These are phyloP conservation scores for Candida lessepsii DNA, from an alignment of 805 yeast species.

Conservation along the genomic window DNA sequence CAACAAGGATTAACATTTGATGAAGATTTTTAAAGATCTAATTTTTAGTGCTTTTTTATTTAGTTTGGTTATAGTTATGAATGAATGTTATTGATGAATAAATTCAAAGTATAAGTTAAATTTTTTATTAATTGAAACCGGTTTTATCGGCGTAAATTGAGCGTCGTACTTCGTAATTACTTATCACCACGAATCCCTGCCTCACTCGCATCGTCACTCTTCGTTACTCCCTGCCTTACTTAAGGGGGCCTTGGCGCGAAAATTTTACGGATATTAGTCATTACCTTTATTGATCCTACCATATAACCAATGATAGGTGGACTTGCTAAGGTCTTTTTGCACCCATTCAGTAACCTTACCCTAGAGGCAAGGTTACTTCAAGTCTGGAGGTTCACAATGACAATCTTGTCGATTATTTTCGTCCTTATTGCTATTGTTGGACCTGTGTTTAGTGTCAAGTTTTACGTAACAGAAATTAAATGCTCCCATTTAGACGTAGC, in stretches of 20 bases:
- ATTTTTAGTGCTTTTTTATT: no score
- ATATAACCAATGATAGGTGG: not conserved
- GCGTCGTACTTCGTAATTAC: no score
- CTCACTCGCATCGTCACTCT: no score
- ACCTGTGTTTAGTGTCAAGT: constrained; percentile 20
- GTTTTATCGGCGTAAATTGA: no score
- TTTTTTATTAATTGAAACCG: no score
- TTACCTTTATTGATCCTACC: not conserved
- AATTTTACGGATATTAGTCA: constrained; percentile 7
- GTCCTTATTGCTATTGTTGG: constrained; percentile 25
- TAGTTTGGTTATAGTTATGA: not conserved
- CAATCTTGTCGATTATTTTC: constrained; percentile 18
- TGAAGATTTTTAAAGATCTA: constrained; percentile 53
- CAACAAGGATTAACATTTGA: constrained; percentile 40
- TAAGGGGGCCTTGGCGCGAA: not conserved
- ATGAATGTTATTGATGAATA: constrained; percentile 1
- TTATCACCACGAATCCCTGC: no score
- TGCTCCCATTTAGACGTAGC: constrained; percentile 55
- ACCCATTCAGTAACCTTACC: constrained; percentile 25
- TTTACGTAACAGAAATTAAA: constrained; percentile 39
- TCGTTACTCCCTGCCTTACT: no score
- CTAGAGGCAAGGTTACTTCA: constrained; percentile 25
- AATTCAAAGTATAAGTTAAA: no score
- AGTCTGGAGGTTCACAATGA: constrained; percentile 22
- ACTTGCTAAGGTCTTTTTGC: not conserved